phyloP scores from a whole-genome alignment of 441 rosid species.

The Gossypium gossypioides region DNA sequence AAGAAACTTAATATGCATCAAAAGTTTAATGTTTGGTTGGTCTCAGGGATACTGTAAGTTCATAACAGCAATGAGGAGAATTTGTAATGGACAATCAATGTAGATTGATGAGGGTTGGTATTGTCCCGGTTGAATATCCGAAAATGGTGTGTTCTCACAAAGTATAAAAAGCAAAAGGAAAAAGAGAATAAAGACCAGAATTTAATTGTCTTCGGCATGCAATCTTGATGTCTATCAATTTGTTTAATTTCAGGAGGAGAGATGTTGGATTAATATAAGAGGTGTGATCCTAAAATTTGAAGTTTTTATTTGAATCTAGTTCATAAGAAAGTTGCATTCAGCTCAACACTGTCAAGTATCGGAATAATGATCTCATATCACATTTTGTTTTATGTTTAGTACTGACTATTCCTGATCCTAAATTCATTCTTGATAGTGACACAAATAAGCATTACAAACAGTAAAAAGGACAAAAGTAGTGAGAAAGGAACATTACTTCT shows the following conservation, averaged over 20 bases:
- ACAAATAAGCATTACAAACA: not conserved
- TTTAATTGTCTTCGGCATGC: not conserved
- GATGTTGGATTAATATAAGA: too few species aligned
- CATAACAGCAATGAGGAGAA: not conserved
- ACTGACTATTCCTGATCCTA: not conserved
- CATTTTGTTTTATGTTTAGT: not conserved
- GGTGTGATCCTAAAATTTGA: too few species aligned
- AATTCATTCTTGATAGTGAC: not conserved
- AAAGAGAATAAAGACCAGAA: not conserved
- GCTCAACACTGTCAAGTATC: not conserved
- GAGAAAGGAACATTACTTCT: constrained; percentile 35
- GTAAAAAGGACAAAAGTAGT: not conserved
- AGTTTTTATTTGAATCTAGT: too few species aligned
- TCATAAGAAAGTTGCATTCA: too few species aligned
- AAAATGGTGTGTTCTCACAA: not conserved
- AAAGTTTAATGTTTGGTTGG: not conserved
- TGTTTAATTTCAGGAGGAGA: not conserved
- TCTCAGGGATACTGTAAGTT: not conserved
- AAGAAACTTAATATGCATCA: not conserved
- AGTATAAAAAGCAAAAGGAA: not conserved
- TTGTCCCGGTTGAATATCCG: not conserved
- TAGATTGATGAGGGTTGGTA: not conserved
- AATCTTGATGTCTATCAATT: not conserved
- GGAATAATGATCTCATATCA: not conserved
- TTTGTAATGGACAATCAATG: not conserved